A percentile compares a stretch with the other conserved stretches of the same genome.
Conservation (phyloP, 2,329 filamentous ascomycete genomes). For the Diaporthe sp. region DNA sequence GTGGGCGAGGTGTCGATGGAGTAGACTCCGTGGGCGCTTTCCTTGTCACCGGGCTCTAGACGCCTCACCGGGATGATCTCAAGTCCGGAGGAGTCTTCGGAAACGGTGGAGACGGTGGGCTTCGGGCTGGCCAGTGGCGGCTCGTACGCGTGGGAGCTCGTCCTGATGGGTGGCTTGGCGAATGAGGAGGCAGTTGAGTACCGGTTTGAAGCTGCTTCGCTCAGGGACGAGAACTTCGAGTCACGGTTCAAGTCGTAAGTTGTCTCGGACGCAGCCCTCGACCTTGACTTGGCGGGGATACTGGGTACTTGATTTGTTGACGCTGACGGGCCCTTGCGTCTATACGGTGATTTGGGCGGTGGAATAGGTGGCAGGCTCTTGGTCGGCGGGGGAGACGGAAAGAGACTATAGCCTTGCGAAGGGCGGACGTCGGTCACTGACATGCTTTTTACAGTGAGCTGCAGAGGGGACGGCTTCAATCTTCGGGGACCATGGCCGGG, state of each 20-base stretch:
- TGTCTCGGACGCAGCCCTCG: slow-evolving; percentile 26
- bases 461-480: slow-evolving; percentile 6
- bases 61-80: slow-evolving; percentile 42
- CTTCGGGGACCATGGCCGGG: not conserved
- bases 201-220: slow-evolving; percentile 27
- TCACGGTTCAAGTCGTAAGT: slow-evolving; percentile 21
- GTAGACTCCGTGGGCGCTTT: slow-evolving; percentile 49
- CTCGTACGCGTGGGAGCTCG: slow-evolving; percentile 33
- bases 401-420: slow-evolving; percentile 36
- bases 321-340: not conserved
- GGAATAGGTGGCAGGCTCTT: slow-evolving; percentile 39
- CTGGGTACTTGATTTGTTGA: not conserved
- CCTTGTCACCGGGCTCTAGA: slow-evolving; percentile 48
- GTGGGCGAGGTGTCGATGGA: slow-evolving; percentile 54
- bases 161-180: slow-evolving; percentile 17
- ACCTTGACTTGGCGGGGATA: slow-evolving; percentile 27
- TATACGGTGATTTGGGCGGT: slow-evolving; percentile 28
- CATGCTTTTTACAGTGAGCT: not conserved
- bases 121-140: not conserved
- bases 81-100: slow-evolving; percentile 8
- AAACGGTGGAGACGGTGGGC: not conserved
- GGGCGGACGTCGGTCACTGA: not conserved
- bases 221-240: slow-evolving; percentile 34
- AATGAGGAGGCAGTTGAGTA: slow-evolving; percentile 29
- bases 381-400: slow-evolving; percentile 38